A percentile compares a stretch with the other conserved stretches of the same genome.
phyloP scores from a whole-genome alignment of 106 monocot species.

The Amphibolis antarctica region DNA sequence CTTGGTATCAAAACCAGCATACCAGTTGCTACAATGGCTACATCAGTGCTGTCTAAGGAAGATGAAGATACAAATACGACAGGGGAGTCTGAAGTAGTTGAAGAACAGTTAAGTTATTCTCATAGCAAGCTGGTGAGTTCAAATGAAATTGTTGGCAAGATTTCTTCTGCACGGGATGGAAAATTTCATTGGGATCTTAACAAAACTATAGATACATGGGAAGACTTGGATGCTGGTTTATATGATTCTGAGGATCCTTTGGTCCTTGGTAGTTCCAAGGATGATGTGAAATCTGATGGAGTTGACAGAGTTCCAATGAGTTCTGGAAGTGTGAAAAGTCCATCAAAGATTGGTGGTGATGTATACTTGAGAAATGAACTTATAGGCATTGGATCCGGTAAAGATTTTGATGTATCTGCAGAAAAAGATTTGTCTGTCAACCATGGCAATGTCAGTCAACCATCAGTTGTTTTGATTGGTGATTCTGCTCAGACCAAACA shows the following conservation, averaged over 20 bases:
- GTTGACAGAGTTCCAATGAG: not conserved
- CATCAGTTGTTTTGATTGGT: not conserved
- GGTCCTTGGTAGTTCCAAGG: not conserved
- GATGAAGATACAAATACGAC: slow-evolving; percentile 8
- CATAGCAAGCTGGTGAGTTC: slow-evolving; percentile 8
- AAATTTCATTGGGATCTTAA: slow-evolving; percentile 92
- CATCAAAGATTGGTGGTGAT: not conserved
- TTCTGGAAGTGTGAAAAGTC: not conserved
- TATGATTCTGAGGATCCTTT: not conserved
- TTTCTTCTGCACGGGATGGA: slow-evolving; percentile 18
- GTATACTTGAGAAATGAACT: not conserved
- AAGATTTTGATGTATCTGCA: not conserved
- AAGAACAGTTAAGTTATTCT: slow-evolving; percentile 7
- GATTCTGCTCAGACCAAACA: not conserved
- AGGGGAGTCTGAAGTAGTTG: slow-evolving; percentile 2
- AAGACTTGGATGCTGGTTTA: slow-evolving; percentile 21
- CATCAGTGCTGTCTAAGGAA: slow-evolving; percentile 5
- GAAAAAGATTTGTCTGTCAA: not conserved
- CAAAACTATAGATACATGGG: slow-evolving; percentile 59
- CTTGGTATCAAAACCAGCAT: slow-evolving; percentile 8
- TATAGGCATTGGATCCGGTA: not conserved
- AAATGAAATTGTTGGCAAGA: not conserved
- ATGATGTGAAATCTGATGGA: not conserved
- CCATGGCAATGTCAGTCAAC: not conserved
- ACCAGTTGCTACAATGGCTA: slow-evolving; percentile 10